Evolutionary conservation across 495 filamentous ascomycete species (phyloP).

Genomic region (Trichoderma virens): DNA sequence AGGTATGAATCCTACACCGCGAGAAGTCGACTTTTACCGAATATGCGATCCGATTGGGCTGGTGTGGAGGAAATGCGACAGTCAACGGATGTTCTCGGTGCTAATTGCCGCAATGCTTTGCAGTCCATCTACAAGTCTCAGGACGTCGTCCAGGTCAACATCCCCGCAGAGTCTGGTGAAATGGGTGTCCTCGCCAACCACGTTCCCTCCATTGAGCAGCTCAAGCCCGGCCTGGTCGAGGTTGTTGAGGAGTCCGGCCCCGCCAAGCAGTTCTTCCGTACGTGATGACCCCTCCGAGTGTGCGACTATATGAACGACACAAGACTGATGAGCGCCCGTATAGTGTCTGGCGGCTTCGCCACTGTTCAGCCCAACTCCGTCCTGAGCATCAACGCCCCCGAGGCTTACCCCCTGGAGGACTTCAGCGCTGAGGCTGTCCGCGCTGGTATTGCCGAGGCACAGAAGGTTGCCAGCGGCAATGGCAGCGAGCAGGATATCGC

Average conservation of each 20-base stretch:
- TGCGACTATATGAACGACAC: not conserved
- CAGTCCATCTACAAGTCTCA: slow-evolving; percentile 54
- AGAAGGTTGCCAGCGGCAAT: slow-evolving; percentile 83
- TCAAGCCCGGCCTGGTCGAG: slow-evolving; percentile 93
- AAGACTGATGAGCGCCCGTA: slow-evolving; percentile 9
- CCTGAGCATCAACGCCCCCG: slow-evolving; percentile 95
- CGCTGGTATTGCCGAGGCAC: slow-evolving; percentile 81
- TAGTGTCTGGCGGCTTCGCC: slow-evolving; percentile 95
- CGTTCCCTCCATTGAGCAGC: slow-evolving; percentile 97
- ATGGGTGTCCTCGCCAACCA: slow-evolving; percentile 99
- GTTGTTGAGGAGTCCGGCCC: slow-evolving; percentile 83
- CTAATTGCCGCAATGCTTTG: slow-evolving; percentile 39
- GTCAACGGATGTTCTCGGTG: slow-evolving; percentile 11
- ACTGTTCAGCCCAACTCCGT: slow-evolving; percentile 91
- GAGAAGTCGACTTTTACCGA: not conserved
- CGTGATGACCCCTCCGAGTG: slow-evolving; percentile 27
- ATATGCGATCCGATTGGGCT: slow-evolving; percentile 4
- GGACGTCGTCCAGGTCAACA: slow-evolving; percentile 90
- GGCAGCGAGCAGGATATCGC: slow-evolving; percentile 97
- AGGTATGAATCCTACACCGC: slow-evolving; percentile 55
- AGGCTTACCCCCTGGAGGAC: slow-evolving; percentile 88
- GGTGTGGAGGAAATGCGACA: slow-evolving; percentile 7
- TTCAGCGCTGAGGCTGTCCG: slow-evolving; percentile 81
- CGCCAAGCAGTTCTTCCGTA: slow-evolving; percentile 98
- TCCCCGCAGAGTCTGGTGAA: slow-evolving; percentile 94